Conservation (phyloP, 2,329 filamentous ascomycete species). For the Paecilomyces variotii region DNA sequence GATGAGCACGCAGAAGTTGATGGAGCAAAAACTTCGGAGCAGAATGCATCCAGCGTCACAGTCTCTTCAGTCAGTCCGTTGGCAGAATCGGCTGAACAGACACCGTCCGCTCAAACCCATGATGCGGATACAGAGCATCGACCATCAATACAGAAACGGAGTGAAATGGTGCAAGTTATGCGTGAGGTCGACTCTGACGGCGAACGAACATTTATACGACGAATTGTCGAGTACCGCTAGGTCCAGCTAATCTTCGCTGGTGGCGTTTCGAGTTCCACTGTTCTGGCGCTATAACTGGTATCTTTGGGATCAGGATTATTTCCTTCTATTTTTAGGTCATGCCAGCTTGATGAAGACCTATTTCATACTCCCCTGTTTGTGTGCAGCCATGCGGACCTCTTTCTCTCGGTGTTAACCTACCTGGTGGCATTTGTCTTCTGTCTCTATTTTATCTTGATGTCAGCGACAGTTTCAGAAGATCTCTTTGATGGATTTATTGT, state of each 20-base stretch:
- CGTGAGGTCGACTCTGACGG: slow-evolving; percentile 22
- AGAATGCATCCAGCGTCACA: not conserved
- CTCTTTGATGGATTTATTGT: too few species aligned
- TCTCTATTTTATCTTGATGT: too few species aligned
- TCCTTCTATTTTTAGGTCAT: slow-evolving; percentile 1
- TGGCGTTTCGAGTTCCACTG: slow-evolving; percentile 1
- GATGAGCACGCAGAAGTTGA: not conserved
- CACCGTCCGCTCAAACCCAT: not conserved
- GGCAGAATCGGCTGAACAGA: not conserved
- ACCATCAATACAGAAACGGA: slow-evolving; percentile 18
- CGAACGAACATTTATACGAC: slow-evolving; percentile 24
- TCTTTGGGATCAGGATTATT: not conserved
- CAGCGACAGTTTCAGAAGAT: too few species aligned
- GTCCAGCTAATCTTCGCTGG: not conserved
- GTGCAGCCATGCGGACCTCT: not conserved
- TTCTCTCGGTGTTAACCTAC: not conserved
- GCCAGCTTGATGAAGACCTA: not conserved
- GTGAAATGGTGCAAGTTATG: slow-evolving; percentile 24
- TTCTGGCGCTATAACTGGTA: not conserved
- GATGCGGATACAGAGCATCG: not conserved
- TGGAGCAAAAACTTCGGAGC: not conserved
- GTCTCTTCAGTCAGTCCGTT: not conserved
- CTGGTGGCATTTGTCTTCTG: not conserved
- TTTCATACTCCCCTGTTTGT: not conserved
- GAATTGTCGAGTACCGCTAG: slow-evolving; percentile 29